phyloP scores from a whole-genome alignment of 2,329 filamentous ascomycete species.

The Sclerotinia borealis region DNA sequence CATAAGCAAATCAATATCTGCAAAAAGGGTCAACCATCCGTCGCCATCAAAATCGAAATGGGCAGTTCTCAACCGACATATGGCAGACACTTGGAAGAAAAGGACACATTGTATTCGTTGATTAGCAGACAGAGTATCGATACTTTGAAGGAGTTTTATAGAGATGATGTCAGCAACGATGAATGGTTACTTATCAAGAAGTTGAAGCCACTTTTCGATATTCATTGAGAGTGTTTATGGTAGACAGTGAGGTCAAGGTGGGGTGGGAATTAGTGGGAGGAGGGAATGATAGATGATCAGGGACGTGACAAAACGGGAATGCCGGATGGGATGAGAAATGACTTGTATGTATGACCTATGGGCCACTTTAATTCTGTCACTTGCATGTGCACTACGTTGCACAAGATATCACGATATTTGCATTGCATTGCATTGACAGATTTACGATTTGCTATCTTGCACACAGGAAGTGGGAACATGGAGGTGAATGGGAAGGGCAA shows the following conservation, averaged over 20 bases:
- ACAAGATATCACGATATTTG: neutral
- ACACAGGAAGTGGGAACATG: neutral
- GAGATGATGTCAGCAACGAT: constrained; percentile 78
- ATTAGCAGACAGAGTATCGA: constrained; percentile 88
- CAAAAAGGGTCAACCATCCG: constrained; percentile 95
- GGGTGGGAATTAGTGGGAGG: neutral
- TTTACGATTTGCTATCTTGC: neutral
- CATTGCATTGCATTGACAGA: neutral
- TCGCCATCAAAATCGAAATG: constrained; percentile 96
- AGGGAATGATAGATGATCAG: neutral
- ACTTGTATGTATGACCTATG: neutral
- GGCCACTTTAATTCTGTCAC: neutral
- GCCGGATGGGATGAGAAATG: neutral
- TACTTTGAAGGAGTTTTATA: constrained; percentile 92
- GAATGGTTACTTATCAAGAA: constrained; percentile 95
- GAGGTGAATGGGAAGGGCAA: neutral
- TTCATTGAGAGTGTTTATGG: constrained; percentile 37
- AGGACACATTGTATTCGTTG: constrained; percentile 78
- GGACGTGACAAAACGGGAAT: neutral
- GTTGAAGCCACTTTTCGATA: constrained; percentile 90
- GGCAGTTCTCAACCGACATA: constrained; percentile 88
- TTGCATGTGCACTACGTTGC: neutral
- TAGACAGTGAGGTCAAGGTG: neutral
- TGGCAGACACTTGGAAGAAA: constrained; percentile 90
- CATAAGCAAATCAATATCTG: constrained; percentile 90